Percentiles rank a stretch among this genome's conserved stretches.
These are phyloP conservation scores for Scenedesmus sp. DNA, from an alignment of 163 green algal species.

Conservation along the genomic window DNA sequence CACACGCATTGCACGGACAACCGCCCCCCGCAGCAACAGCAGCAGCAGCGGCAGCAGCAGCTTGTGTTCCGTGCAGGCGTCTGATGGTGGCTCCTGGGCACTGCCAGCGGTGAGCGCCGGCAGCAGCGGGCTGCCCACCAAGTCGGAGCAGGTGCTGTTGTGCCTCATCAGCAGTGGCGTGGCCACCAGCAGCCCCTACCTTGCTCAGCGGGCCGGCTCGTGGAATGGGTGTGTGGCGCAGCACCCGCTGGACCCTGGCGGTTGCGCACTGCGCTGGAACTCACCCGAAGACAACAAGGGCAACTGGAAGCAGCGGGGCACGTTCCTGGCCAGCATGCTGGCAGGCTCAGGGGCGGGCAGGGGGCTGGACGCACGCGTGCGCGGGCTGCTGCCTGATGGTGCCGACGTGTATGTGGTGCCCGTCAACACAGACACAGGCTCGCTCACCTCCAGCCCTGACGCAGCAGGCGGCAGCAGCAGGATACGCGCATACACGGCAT, in stretches of 20 bases:
- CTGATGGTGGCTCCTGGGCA: not conserved
- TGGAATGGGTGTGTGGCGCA: slow-evolving; percentile 36
- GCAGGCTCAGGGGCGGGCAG: not conserved
- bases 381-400: not conserved
- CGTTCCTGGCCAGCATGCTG: slow-evolving; percentile 22
- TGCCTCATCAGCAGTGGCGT: slow-evolving; percentile 47
- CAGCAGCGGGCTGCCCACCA: not conserved
- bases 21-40: not conserved
- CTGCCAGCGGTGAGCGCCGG: not conserved
- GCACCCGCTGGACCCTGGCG: slow-evolving; percentile 44
- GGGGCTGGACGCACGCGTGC: not conserved
- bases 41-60: not conserved
- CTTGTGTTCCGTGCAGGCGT: not conserved
- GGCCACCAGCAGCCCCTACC: not conserved
- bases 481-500: slow-evolving; percentile 40
- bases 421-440: slow-evolving; percentile 10
- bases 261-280: slow-evolving; percentile 22
- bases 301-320: slow-evolving; percentile 22
- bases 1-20: no score
- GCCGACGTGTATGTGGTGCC: slow-evolving; percentile 41
- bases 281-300: slow-evolving; percentile 2
- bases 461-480: slow-evolving; percentile 15
- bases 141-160: slow-evolving; percentile 25
- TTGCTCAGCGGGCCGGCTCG: not conserved
- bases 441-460: not conserved